Percentiles rank a stretch among this genome's conserved stretches.
phyloP scores from a whole-genome alignment of 768 basidiomycete species.

The Paxillus ammoniavirescens region DNA sequence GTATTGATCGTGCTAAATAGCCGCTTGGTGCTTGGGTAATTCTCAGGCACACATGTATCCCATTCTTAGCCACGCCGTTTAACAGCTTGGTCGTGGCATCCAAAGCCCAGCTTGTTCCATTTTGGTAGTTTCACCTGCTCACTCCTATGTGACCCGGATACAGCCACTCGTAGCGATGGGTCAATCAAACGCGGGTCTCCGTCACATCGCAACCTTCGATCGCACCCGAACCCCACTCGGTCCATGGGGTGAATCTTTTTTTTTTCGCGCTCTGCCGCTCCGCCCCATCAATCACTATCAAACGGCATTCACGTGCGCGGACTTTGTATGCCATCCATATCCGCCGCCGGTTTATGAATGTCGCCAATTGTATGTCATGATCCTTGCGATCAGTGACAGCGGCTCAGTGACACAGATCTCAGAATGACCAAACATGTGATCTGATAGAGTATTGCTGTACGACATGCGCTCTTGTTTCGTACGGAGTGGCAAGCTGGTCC shows the following conservation, averaged over 20 bases:
- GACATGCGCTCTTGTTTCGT: background rate
- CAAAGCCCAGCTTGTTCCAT: too few relatives aligned
- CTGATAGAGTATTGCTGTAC: background rate
- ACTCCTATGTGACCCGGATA: too few relatives aligned
- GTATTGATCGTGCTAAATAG: slow-evolving; percentile 23
- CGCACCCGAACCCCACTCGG: too few relatives aligned
- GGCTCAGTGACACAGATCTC: background rate
- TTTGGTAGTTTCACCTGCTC: too few relatives aligned
- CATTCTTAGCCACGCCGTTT: slow-evolving; percentile 11
- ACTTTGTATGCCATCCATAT: background rate
- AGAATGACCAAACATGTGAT: background rate
- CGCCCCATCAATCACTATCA: background rate
- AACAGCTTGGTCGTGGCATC: too few relatives aligned
- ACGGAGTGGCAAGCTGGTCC: background rate
- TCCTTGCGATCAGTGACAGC: background rate
- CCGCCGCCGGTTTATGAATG: background rate
- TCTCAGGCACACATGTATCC: slow-evolving; percentile 22
- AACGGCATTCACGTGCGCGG: slow-evolving; percentile 1
- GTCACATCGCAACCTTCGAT: too few relatives aligned
- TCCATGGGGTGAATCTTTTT: background rate
- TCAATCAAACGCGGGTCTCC: background rate
- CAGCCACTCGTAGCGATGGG: too few relatives aligned
- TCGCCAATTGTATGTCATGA: background rate
- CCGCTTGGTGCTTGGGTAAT: slow-evolving; percentile 18
- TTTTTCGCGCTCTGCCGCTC: background rate